Conservation (phyloP, 208 protist genomes). For the Trypanosoma rangeli region DNA sequence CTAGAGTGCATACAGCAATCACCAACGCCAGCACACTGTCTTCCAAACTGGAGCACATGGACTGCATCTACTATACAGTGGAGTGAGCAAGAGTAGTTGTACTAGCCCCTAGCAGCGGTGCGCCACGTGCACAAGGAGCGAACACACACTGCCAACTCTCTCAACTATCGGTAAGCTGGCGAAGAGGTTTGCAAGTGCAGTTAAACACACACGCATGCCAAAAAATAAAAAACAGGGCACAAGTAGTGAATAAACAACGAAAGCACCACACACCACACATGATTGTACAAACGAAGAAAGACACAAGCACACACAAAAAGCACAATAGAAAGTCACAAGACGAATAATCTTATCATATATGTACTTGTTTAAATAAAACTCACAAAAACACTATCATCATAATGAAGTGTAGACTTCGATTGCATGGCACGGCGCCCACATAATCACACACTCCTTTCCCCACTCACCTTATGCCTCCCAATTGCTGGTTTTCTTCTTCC, state of each 20-base stretch:
- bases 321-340: background rate
- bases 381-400: background rate
- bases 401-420: background rate
- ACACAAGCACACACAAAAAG: background rate
- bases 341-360: background rate
- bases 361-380: background rate
- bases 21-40: constrained; percentile 30
- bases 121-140: background rate
- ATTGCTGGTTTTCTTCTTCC: background rate
- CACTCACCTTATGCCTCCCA: background rate
- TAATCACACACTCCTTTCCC: background rate
- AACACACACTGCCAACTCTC: background rate
- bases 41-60: background rate
- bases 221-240: background rate
- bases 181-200: background rate
- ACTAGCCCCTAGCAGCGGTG: background rate
- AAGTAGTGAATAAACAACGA: background rate
- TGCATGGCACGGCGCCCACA: background rate
- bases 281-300: background rate
- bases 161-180: background rate
- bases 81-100: background rate
- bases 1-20: constrained; percentile 28
- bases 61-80: background rate
- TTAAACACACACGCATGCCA: background rate
- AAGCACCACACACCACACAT: background rate